Evolutionary conservation across 257 asterid species (phyloP).

Genomic region (Plantago elongata): DNA sequence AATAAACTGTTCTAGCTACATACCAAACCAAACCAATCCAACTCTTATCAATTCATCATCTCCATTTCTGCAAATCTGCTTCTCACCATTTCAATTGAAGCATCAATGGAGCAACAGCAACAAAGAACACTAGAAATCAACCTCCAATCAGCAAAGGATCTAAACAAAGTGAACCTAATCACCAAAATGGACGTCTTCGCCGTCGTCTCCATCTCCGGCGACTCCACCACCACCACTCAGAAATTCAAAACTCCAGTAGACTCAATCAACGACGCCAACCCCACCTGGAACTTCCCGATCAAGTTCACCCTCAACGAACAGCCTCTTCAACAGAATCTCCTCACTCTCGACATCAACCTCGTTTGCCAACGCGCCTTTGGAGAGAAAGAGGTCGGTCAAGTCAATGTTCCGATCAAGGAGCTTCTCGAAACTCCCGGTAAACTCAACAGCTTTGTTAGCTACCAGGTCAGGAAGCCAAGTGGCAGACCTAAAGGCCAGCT

Average conservation of each 20-base stretch:
- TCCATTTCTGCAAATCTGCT: too few relatives aligned
- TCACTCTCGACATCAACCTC: slow-evolving; percentile 45
- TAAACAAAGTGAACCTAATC: slow-evolving; percentile 52
- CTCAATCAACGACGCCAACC: slow-evolving; percentile 47
- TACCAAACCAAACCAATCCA: too few relatives aligned
- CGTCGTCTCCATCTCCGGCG: slow-evolving; percentile 61
- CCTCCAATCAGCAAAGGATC: slow-evolving; percentile 47
- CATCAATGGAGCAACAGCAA: too few relatives aligned
- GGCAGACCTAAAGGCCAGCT: slow-evolving; percentile 78
- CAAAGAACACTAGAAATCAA: slow-evolving; percentile 33
- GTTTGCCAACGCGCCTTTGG: slow-evolving; percentile 54
- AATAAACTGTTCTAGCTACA: too few relatives aligned
- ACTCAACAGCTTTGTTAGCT: slow-evolving; percentile 39
- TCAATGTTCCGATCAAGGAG: slow-evolving; percentile 55
- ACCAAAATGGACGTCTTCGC: slow-evolving; percentile 60
- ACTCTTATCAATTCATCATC: too few relatives aligned
- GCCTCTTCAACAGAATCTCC: slow-evolving; percentile 52
- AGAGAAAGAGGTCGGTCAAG: slow-evolving; percentile 63
- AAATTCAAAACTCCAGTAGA: slow-evolving; percentile 46
- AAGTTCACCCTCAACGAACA: slow-evolving; percentile 58
- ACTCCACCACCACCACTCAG: slow-evolving; percentile 35
- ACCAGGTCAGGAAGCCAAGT: slow-evolving; percentile 70
- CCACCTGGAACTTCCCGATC: slow-evolving; percentile 61
- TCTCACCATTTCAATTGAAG: too few relatives aligned
- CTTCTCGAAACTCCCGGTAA: slow-evolving; percentile 43